Evolutionary conservation across 495 filamentous ascomycete genomes (phyloP), one percentile per base, ranked within the genome.

Genomic region (Penicillium soppii): DNA sequence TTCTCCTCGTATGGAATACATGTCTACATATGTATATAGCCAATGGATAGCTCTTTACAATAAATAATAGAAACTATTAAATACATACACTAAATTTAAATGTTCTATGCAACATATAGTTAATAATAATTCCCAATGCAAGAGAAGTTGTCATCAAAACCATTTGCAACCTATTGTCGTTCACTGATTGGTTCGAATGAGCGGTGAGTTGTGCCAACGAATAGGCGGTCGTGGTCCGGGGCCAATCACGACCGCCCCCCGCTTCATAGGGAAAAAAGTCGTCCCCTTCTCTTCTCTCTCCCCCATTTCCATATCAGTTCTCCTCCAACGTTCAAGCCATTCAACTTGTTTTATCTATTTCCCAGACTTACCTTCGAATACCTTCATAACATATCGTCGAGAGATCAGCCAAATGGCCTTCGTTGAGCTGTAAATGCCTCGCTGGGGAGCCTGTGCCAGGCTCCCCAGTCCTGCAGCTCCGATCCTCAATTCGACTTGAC

Each of bases 391-490:
- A 83, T 86, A 88, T 87, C 83, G 90, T 95, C 89, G 83, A 90
- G 78, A 77, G 82, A 82, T 78, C 76, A 85, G 87, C 85, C 71
- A 69, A 73, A 88, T 77, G 87, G 87, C 87, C 75, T 81, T 90
- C 88, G 88, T 84, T 90, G 88, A 87, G 88, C 89, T 95, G 87
- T 95, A 89, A 91, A 89, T 73, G 76, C 75, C 81, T 82, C 86
- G 83, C 90, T 92, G 86, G 83, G 84, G 85, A 74, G 57, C 62
- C 75, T 77, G 76, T 70, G 77, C 22, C 50, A 81, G 65, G 82
- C 82, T 86, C 84, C 85, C 82, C 89, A 91, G 89, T 83, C 79
- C 78, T 72, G 72, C 79, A 82, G 79, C 80, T 87, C 88, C 89
- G 88, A 84, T 63, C 56, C 55, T 60, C 79, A 81, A 84, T 76